phyloP scores from a whole-genome alignment of 2,329 filamentous ascomycete species.

The Alternaria consortialis region DNA sequence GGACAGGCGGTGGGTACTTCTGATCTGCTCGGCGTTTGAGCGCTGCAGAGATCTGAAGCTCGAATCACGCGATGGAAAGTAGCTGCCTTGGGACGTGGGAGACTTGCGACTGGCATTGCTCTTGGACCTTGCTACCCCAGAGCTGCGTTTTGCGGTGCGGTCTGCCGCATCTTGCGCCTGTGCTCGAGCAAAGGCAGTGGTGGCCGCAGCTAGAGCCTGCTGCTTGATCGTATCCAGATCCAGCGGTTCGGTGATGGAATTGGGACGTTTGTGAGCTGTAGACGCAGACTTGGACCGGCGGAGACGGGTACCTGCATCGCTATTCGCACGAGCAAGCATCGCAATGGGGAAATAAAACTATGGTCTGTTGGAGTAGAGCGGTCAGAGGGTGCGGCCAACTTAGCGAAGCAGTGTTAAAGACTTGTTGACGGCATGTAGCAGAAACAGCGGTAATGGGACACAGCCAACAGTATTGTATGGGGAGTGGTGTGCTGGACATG shows the following conservation, averaged over 20 bases:
- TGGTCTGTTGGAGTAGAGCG: slow-evolving; percentile 22
- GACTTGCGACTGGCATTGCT: slow-evolving; percentile 49
- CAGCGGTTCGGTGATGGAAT: slow-evolving; percentile 26
- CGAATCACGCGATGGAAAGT: slow-evolving; percentile 47
- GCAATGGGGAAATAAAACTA: slow-evolving; percentile 26
- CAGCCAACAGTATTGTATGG: slow-evolving; percentile 3
- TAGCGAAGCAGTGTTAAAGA: slow-evolving; percentile 34
- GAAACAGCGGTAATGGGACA: slow-evolving; percentile 16
- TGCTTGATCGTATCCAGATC: slow-evolving; percentile 43
- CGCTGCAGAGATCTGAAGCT: slow-evolving; percentile 38
- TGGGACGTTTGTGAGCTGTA: slow-evolving; percentile 37
- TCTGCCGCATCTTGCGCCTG: slow-evolving; percentile 33
- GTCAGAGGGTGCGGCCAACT: slow-evolving; percentile 29
- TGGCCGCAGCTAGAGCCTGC: slow-evolving; percentile 51
- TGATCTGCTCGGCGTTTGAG: slow-evolving; percentile 21
- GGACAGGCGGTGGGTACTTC: slow-evolving; percentile 20
- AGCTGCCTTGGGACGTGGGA: slow-evolving; percentile 45
- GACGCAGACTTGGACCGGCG: slow-evolving; percentile 51
- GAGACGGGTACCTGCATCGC: slow-evolving; percentile 49
- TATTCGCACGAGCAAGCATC: slow-evolving; percentile 50
- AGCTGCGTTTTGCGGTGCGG: slow-evolving; percentile 23
- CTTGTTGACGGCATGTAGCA: slow-evolving; percentile 30
- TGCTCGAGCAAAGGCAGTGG: slow-evolving; percentile 47
- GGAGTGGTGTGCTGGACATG: background rate
- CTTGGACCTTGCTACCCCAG: slow-evolving; percentile 38